These are phyloP conservation scores for Eragrostis nindensis DNA, from an alignment of 176 grass and related monocot species.

Conservation along the genomic window DNA sequence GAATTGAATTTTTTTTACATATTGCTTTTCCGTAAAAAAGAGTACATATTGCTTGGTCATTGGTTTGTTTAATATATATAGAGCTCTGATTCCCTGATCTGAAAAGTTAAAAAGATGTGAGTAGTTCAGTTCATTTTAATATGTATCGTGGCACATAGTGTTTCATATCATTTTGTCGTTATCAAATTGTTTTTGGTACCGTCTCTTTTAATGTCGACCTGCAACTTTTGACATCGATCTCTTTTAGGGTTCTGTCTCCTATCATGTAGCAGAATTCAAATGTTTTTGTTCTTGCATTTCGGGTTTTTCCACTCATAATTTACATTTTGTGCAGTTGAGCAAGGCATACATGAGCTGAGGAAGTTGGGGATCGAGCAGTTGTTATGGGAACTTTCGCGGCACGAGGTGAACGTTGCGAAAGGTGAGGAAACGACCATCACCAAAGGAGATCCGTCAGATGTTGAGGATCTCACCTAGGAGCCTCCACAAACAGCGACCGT, in stretches of 20 bases:
- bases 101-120: neutral
- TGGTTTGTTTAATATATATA: neutral
- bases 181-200: neutral
- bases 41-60: neutral
- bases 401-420: slow-evolving; percentile 37
- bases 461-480: slow-evolving; percentile 49
- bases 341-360: slow-evolving; percentile 76
- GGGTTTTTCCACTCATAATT: neutral
- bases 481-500: neutral
- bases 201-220: neutral
- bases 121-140: neutral
- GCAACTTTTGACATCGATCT: neutral
- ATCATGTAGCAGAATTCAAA: neutral
- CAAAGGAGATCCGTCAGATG: slow-evolving; percentile 24
- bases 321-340: slow-evolving; percentile 54
- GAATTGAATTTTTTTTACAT: neutral
- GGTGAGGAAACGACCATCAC: slow-evolving; percentile 35
- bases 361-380: slow-evolving; percentile 79
- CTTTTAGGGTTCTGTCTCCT: neutral
- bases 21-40: neutral
- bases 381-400: slow-evolving; percentile 77
- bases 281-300: neutral
- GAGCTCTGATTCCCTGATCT: neutral
- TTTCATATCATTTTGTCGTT: neutral
- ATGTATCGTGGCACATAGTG: neutral